These are phyloP conservation scores for Triticum turgidum DNA, from an alignment of 176 grass and related monocot genomes.

Conservation along the genomic window DNA sequence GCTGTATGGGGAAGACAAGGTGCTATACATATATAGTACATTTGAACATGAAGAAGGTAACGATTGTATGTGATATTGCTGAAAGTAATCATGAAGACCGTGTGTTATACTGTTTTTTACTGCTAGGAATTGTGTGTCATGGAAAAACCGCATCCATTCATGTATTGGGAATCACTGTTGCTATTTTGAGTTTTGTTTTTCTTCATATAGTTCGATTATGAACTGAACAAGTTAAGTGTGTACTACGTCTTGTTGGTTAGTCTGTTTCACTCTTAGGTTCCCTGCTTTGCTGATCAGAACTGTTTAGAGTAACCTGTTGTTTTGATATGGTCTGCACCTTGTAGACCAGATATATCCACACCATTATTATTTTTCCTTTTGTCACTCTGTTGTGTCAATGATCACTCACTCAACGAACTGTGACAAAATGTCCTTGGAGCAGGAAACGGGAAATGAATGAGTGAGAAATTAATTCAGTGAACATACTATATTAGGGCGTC, in stretches of 20 bases:
- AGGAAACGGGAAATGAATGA: background rate
- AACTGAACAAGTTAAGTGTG: background rate
- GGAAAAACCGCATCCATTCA: background rate
- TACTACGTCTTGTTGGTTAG: background rate
- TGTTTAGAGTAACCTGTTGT: background rate
- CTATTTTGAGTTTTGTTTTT: background rate
- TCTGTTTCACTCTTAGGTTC: too few relatives aligned
- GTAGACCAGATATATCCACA: too few relatives aligned
- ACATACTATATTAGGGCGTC: background rate
- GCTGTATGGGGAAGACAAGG: background rate
- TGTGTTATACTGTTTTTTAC: background rate
- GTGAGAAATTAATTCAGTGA: background rate
- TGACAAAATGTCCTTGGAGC: background rate
- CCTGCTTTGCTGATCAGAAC: background rate
- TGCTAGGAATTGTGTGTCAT: background rate
- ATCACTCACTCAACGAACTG: background rate
- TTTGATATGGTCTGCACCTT: conserved; percentile 12
- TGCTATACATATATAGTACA: background rate
- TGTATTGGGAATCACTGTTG: background rate
- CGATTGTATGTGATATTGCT: background rate
- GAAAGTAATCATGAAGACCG: background rate
- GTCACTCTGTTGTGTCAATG: background rate
- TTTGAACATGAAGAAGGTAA: too few relatives aligned
- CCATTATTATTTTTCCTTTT: background rate
- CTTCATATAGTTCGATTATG: background rate